phyloP scores from a whole-genome alignment of 805 yeast species.

The Candida stauntonica region DNA sequence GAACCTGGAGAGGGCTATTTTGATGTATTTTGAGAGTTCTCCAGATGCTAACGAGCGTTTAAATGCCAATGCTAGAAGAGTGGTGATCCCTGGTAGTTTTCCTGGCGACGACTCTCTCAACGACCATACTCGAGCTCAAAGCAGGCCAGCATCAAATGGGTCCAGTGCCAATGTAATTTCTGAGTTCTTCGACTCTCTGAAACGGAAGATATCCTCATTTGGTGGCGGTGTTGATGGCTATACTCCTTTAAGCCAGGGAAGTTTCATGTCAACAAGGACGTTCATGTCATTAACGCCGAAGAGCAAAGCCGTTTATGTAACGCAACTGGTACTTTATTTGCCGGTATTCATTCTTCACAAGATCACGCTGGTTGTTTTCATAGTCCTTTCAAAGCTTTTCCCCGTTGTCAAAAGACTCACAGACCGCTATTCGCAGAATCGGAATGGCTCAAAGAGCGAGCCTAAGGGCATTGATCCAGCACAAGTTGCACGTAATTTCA shows the following conservation, averaged over 20 bases:
- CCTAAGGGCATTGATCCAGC: constrained; percentile 44
- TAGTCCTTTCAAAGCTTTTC: constrained; percentile 28
- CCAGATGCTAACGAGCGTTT: constrained; percentile 24
- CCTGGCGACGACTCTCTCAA: constrained; percentile 15
- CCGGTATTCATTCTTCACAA: constrained; percentile 33
- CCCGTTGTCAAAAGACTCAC: constrained; percentile 36
- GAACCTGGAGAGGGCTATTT: constrained; percentile 35
- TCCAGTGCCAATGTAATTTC: constrained; percentile 12
- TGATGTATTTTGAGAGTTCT: constrained; percentile 22
- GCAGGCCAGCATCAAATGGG: not conserved
- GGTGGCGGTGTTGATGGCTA: constrained; percentile 20
- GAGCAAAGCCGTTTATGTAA: constrained; percentile 23
- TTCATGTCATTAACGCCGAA: constrained; percentile 23
- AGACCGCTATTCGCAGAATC: constrained; percentile 33
- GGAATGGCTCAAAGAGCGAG: constrained; percentile 33
- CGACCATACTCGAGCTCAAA: not conserved
- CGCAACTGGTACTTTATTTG: constrained; percentile 29
- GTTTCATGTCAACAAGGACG: constrained; percentile 2
- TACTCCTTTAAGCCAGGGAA: constrained; percentile 27
- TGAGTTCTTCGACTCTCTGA: constrained; percentile 26
- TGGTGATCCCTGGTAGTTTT: constrained; percentile 19
- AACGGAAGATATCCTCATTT: constrained; percentile 22
- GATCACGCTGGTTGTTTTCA: constrained; percentile 24
- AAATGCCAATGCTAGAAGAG: constrained; percentile 15
- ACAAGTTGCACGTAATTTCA: constrained; percentile 48